Evolutionary conservation across 2,329 filamentous ascomycete genomes (phyloP), one percentile per base, ranked within the genome.

Genomic region (Didymella arachidicola): DNA sequence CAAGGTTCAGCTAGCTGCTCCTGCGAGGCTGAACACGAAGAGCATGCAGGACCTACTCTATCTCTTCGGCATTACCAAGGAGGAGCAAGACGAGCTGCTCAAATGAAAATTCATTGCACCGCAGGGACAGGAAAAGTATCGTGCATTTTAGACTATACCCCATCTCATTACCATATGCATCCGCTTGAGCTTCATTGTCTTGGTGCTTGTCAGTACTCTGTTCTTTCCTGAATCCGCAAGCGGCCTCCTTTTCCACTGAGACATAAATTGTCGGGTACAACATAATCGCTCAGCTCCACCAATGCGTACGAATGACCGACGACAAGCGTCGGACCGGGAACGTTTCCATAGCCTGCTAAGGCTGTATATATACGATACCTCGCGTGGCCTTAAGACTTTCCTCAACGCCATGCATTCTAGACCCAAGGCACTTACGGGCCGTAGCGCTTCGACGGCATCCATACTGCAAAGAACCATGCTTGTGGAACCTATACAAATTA

Each of bases 1-100:
- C 2, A 83, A 87, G 58, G 91, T 95, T 55, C 92, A 95, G 79
- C 86, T 89, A 80, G 86, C 90, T 74, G 91, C 91, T 2, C 86
- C 87, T 27, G 87, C 88, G 14, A 82, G 89, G 41, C 76, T 95
- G 60, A 95, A 95, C 71, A 85, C 87, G 22, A 82, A 86, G 60
- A 90, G 83, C 63, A 77, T 95, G 73, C 75, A 89, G 67, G 90
- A 94, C 73, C 77, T 95, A 63, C 78, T 93, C 49, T 89, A 91
- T 71, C 75, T 95, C 19, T 87, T 94, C 70, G 91, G 91, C 0
- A 87, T 92, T 60, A 87, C 86, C 0, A 81, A 81, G 39, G 84
- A 89, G 63, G 90, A 93, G 76, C 80, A 88, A 46, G 78, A 81
- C 34, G 71, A 78, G 62, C 73, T 87, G 53, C 73, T 77, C 53